Evolutionary conservation across 495 filamentous ascomycete genomes (phyloP), one percentile per base, ranked within the genome.

Genomic region (Ascodesmis nigricans): DNA sequence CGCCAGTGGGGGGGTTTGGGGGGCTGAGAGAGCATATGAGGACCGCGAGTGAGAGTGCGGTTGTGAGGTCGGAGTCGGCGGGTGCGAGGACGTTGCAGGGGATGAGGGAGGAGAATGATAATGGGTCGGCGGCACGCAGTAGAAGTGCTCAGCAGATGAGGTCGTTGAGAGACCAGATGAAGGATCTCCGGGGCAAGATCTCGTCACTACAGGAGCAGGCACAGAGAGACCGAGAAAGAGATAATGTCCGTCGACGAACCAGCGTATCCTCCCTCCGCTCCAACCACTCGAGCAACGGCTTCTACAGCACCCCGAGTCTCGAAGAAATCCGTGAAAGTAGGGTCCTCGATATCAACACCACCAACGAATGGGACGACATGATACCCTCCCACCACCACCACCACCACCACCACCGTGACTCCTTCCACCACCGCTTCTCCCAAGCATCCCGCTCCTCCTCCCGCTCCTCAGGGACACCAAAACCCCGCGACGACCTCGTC

Each of bases 91-190:
- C 8, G 41, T 32, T n/a, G 39, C 39, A 19, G 44, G 41, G 31
- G 36, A 22, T 11, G 40, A 9, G 35, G 26, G 11, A 14, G 35
- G 22, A 4, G 21, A 35, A 26, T 23, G 15, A 14, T 23, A 35
- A 15, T 13, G 11, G 7, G 14, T 23, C 14, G 26, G 24, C 6
- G 25, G 29, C 11, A 18, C 21, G 35, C 7, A 29, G 26, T 30
- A 52, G 44, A 45, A 58, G 39, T 42, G 41, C 50, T 36, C 51
- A 55, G 17, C 77, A 82, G 46, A 80, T 91, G 55, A 67, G 76
- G 16, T 77, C 79, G 48, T 61, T 95, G 10, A 75, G 78, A 33
- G 75, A 83, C 42, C 82, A 97, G 57, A 87, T 95, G 75, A 73
- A 83, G 43, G 82, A 82, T 42, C 59, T 97, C 16, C 81, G 84